phyloP scores from a whole-genome alignment of 306 rosid genomes.

The Senna tora region DNA sequence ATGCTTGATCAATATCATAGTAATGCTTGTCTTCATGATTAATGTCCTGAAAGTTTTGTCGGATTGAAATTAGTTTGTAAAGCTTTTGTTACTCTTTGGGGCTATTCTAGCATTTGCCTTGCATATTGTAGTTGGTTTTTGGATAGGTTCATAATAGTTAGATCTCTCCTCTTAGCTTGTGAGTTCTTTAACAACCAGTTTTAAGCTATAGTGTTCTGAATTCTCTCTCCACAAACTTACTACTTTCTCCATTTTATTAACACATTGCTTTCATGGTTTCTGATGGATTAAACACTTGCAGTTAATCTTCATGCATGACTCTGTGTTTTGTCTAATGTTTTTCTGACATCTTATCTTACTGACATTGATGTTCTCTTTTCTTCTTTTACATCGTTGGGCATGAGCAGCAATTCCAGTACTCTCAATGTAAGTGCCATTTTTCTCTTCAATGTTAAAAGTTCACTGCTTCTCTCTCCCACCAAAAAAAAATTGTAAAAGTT shows the following conservation, averaged over 20 bases:
- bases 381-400: constrained; percentile 46
- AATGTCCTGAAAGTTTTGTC: neutral
- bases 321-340: neutral
- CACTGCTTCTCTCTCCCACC: neutral
- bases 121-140: neutral
- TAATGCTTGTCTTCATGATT: neutral
- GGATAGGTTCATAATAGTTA: neutral
- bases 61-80: constrained; percentile 2
- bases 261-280: neutral
- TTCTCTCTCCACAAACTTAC: neutral
- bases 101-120: neutral
- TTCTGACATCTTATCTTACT: constrained; percentile 49
- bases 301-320: constrained; percentile 2
- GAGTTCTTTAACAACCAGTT: neutral
- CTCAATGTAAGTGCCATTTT: constrained; percentile 76
- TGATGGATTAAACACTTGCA: neutral
- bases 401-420: constrained; percentile 97
- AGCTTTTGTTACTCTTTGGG: neutral
- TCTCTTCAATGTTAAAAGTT: constrained; percentile 33
- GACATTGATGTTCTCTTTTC: constrained; percentile 42
- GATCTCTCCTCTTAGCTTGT: constrained; percentile 7
- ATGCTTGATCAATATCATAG: neutral
- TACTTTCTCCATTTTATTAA: neutral
- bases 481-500: neutral
- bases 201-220: neutral